Base-by-base conservation (phyloP, 495 filamentous ascomycete species). In the Baudoinia panamericana region DNA sequence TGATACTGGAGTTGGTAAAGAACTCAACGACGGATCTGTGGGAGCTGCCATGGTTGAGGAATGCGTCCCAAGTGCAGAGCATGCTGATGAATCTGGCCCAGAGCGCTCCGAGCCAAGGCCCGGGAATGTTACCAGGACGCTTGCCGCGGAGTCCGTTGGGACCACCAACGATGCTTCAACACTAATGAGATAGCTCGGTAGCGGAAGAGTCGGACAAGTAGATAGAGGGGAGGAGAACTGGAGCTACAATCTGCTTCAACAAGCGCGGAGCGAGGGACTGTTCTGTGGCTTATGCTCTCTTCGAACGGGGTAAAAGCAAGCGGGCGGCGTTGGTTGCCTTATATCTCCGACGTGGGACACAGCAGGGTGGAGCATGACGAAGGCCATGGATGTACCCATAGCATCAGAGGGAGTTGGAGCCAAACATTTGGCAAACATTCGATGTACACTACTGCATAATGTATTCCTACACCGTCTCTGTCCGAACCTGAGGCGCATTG, bases 11-110 rank as follows among this genome's bases (percentile, higher is more conserved):
- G 63, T 67, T 99, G 31, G 67, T 93, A 41, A 90, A 93, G 65
- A 95, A 93, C 55, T 75, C 78, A 30, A 80, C 73, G 51, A 86
- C 84, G 53, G 71, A 75, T 51, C 88, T 99, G 68, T 99, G 90
- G 69, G 80, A 85, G 29, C 69, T 94, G 45, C 82, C 83, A 29
- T 95, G 93, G 45, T 82, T 94, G 63, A 88, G 92, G 65, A 72
- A 75, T 48, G 73, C 78, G 32, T 84, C 84, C 35, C 83, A 93
- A 66, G 86, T 93, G 13, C 37, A 46, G 42, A 30, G 36, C 12
- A 47, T 52, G 48, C 27, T 52, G 26, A 20, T n/a, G 19, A 31
- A 37, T 13, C 19, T 51, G 30, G 36, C 35, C 27, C 47, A 50
- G n/a, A 45, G 33, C 20, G 23, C 25, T 15, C 41, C 44, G 18